Percentiles rank a stretch among this genome's conserved stretches.
These are phyloP conservation scores for Chytridiales sp. DNA, from an alignment of 371 early-diverging fungal species.

Conservation along the genomic window DNA sequence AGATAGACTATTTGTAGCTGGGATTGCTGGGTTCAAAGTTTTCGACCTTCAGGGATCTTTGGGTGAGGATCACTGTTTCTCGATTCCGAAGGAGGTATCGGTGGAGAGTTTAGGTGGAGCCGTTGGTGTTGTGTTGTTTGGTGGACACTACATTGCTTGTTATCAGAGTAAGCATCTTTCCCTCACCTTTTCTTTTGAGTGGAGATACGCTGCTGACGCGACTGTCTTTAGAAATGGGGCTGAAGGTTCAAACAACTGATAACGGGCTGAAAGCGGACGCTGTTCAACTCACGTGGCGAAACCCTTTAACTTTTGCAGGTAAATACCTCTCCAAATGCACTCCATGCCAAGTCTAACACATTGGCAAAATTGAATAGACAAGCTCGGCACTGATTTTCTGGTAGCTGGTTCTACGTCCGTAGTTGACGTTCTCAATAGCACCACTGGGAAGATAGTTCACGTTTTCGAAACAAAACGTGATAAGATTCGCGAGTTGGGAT, in stretches of 20 bases:
- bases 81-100: too few relatives aligned
- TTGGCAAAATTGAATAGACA: slow-evolving; percentile 23
- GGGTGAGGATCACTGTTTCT: too few relatives aligned
- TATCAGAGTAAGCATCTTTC: slow-evolving; percentile 40
- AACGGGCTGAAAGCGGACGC: slow-evolving; percentile 26
- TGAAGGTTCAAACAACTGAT: not conserved
- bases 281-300: slow-evolving; percentile 51
- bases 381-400: slow-evolving; percentile 41
- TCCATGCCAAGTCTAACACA: not conserved
- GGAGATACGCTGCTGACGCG: too few relatives aligned
- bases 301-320: slow-evolving; percentile 49
- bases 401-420: slow-evolving; percentile 46
- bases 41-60: slow-evolving; percentile 31
- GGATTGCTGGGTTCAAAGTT: slow-evolving; percentile 32
- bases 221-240: too few relatives aligned
- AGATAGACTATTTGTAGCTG: too few relatives aligned
- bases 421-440: slow-evolving; percentile 46
- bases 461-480: slow-evolving; percentile 56
- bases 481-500: slow-evolving; percentile 38
- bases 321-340: not conserved
- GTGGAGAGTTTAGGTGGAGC: slow-evolving; percentile 35
- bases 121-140: slow-evolving; percentile 31
- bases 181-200: too few relatives aligned
- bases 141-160: slow-evolving; percentile 35
- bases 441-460: slow-evolving; percentile 52